A percentile compares a stretch with the other conserved stretches of the same genome.
Evolutionary conservation across 192 early-diverging fungal species (phyloP).

Genomic region (Coemansia sp.): DNA sequence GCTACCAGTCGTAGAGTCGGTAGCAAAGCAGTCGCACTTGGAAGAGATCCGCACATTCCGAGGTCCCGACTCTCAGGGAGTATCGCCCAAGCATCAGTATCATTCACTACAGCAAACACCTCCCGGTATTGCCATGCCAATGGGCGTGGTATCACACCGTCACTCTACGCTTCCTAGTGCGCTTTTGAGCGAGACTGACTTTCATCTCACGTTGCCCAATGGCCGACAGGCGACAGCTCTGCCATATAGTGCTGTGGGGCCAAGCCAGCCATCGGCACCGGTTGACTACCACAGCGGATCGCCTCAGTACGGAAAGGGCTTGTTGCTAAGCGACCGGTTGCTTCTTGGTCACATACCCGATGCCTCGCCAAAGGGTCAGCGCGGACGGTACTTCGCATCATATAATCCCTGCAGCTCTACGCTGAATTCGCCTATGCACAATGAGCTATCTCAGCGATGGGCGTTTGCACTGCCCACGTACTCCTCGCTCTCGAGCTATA

Average conservation of each 20-base stretch:
- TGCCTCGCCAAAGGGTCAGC: neutral
- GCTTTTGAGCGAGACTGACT: conserved; percentile 5
- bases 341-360: conserved; percentile 8
- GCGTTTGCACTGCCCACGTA: conserved; percentile 79
- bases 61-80: conserved; percentile 8
- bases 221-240: conserved; percentile 3
- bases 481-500: conserved; percentile 58
- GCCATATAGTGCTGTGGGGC: neutral
- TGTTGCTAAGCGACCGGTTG: conserved; percentile 21
- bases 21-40: conserved; percentile 41
- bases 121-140: neutral
- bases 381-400: conserved; percentile 8
- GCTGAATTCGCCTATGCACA: conserved; percentile 55
- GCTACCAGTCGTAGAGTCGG: conserved; percentile 32
- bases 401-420: conserved; percentile 78
- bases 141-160: neutral
- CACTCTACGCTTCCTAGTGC: conserved; percentile 4
- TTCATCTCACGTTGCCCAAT: conserved; percentile 34
- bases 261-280: conserved; percentile 16
- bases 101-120: conserved; percentile 2
- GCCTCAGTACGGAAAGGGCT: conserved; percentile 16
- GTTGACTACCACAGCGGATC: conserved; percentile 24
- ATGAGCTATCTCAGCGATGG: conserved; percentile 80
- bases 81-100: conserved; percentile 3
- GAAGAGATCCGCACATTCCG: conserved; percentile 41